Percentiles rank a stretch among this genome's conserved stretches.
Conservation (phyloP, 768 basidiomycete genomes). For the Lentinula sp. region DNA sequence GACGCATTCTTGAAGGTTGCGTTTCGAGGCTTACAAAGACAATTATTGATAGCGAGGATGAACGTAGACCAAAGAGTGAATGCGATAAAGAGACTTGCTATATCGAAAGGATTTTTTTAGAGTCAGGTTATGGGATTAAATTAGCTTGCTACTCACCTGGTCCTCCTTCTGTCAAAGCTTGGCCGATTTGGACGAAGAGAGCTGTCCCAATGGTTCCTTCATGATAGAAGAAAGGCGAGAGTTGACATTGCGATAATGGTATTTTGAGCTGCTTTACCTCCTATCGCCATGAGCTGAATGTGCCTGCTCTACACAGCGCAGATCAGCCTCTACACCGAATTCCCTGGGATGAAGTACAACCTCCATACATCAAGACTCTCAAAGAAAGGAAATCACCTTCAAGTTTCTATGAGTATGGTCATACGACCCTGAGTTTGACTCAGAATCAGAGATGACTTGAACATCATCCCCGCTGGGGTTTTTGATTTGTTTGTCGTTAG, state of each 20-base stretch:
- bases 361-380: not conserved
- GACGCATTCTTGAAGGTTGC: too few relatives aligned
- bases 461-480: not conserved
- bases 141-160: conserved; percentile 41
- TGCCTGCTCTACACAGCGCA: conserved; percentile 32
- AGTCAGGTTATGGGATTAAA: conserved; percentile 17
- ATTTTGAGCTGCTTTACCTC: conserved; percentile 19
- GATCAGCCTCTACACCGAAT: not conserved
- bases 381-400: conserved; percentile 21
- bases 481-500: not conserved
- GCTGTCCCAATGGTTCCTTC: conserved; percentile 73
- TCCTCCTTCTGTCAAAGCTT: conserved; percentile 52
- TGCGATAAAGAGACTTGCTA: conserved; percentile 44
- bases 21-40: conserved; percentile 25
- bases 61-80: conserved; percentile 45
- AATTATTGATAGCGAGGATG: conserved; percentile 43
- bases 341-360: not conserved
- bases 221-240: not conserved
- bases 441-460: not conserved
- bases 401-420: conserved; percentile 33
- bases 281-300: conserved; percentile 47
- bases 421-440: not conserved
- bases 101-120: conserved; percentile 2
- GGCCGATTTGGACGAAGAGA: conserved; percentile 69
- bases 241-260: not conserved